Evolutionary conservation across 1,284 basidiomycete genomes (phyloP), one percentile per base, ranked within the genome.

Genomic region (Laetiporus sulphureus): DNA sequence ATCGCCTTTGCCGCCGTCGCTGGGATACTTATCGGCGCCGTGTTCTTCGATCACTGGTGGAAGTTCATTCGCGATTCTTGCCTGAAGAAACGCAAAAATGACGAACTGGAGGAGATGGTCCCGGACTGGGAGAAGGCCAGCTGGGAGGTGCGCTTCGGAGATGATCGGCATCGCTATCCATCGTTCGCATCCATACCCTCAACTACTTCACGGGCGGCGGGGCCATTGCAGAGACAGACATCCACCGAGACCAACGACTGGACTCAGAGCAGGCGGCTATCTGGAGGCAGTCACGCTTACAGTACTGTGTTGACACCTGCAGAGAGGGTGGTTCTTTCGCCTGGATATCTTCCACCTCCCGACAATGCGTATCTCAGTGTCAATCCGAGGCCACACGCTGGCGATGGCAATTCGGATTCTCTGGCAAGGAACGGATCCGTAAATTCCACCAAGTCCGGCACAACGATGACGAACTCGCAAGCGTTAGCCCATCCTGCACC

Each of bases 41-140:
- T 79, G 32, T 83, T 79, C 60, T 83, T 80, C 60, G 80, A 85
- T 58, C 69, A 73, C 20, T 77, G 79, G 70, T 77, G 70, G 68
- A 65, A 69, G 18, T 76, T 82, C 57, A 38, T 80, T 40, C 62
- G 67, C 31, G 77, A 75, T 38, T 50, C 73, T 36, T 38, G 72
- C 32, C 66, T 68, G 37, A 67, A 73, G 19, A 41, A 49, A 10
- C 43, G 50, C 40, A 37, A 30, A 34, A 42, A 53, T 13, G 58
- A 57, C 15, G 66, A 64, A 24, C 58, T 59, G 22, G 80, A 83
- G 57, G 69, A 75, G 44, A 59, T 84, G 57, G 65, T 80, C 32
- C 73, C 74, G 2, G 81, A 85, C 61, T 77, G 75, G 72, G 68
- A 75, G 53, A 73, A 72, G 49, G 65, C 70, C 42, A 72, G 66